Percentiles rank a stretch among this genome's conserved stretches.
These are phyloP conservation scores for Fraxinus platypoda DNA, from an alignment of 305 asterid species.

Conservation along the genomic window DNA sequence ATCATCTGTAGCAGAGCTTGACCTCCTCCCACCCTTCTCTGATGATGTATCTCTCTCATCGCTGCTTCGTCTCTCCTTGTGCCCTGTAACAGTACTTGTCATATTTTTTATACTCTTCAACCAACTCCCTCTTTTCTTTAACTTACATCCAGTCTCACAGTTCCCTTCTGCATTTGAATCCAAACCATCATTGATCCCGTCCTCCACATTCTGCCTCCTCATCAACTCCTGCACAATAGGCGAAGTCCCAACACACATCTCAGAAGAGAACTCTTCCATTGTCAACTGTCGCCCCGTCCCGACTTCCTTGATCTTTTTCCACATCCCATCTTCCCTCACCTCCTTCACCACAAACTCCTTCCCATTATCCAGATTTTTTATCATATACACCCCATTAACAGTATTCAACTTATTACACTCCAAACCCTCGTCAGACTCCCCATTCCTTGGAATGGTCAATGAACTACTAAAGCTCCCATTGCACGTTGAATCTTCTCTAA, in stretches of 20 bases:
- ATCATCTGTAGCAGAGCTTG: conserved; percentile 98
- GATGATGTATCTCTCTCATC: conserved; percentile 97
- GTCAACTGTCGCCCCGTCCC: conserved; percentile 94
- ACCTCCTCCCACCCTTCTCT: conserved; percentile 97
- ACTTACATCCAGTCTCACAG: conserved; percentile 55
- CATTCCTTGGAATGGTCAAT: conserved; percentile 26
- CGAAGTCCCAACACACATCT: conserved; percentile 91
- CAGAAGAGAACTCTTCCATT: conserved; percentile 93
- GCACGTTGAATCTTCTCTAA: conserved; percentile 31
- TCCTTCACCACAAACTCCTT: conserved; percentile 96
- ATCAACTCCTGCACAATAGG: conserved; percentile 95
- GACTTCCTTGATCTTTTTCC: conserved; percentile 89
- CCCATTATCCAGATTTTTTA: conserved; percentile 91
- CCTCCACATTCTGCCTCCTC: conserved; percentile 93
- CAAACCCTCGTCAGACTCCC: conserved; percentile 37
- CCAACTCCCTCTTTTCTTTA: conserved; percentile 75
- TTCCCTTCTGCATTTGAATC: conserved; percentile 52
- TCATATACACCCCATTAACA: conserved; percentile 56
- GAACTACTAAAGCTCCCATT: conserved; percentile 37
- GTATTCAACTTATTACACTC: conserved; percentile 32
- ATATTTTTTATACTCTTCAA: conserved; percentile 72
- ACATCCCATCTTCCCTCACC: conserved; percentile 87
- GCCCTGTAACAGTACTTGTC: conserved; percentile 75
- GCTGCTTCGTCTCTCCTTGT: conserved; percentile 80
- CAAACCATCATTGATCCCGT: conserved; percentile 53